Base-by-base conservation (phyloP, 352 stramenopile species). In the Pythium guiyangense region DNA sequence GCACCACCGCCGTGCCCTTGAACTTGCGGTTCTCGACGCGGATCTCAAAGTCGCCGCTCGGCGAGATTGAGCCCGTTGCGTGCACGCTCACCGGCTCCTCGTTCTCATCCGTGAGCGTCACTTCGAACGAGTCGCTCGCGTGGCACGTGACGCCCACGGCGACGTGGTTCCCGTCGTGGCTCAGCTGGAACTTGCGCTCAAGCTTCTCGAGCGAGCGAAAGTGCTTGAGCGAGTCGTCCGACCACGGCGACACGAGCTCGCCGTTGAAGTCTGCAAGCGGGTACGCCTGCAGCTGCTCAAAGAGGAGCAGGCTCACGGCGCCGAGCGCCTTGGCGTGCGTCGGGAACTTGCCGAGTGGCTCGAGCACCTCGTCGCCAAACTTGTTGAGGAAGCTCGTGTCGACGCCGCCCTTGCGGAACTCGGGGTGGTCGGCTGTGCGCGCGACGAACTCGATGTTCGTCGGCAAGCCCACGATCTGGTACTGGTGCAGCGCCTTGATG, bases 361-460 rank as follows among this genome's bases (percentile, higher is more conserved):
- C 64, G 29, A 96, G 74, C 40, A 96, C 79, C 34, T 96, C 70
- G 49, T 92, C 79, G 51, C 79, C 83, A 70, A 94, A 87, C 74
- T 97, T 88, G 70, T 86, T 84, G 49, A 98, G 78, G 66, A 98
- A 98, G 69, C 86, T 95, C 54, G 94, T 98, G 66, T 96, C 92
- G 40, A 98, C 80, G 25, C 77, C 86, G 50, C 91, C 94, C 46
- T 94, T 73, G 40, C 77, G 74, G 69, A 98, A 98, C 49, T 84
- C 83, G 25, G 76, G 62, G 67, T 98, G 92, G 37, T 83, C 58
- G 2, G 86, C 88, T 51, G 90, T 97, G 39, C 90, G 78, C 55
- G 92, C 84, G 26, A 97, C 79, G 67, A 98, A 98, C 62, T 97
- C 86, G 55, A 98, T 94, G 66, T 98, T 98, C 49, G 89, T 98